Base-by-base conservation (phyloP, 345 rosid species). In the Clarkia xantiana region DNA sequence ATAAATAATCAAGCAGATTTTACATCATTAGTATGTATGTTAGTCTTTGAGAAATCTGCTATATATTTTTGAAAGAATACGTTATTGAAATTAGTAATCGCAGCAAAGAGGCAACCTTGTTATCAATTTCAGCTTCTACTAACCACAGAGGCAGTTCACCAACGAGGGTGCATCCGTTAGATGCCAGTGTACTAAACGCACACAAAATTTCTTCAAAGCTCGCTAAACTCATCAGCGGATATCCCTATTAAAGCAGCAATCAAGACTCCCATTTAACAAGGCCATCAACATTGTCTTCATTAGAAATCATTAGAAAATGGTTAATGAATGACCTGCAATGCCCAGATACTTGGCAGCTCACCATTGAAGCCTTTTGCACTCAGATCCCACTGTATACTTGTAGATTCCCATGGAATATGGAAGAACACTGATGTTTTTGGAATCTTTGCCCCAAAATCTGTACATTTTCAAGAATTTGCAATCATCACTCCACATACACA, bases 371-470 rank as follows among this genome's bases (percentile, higher is more conserved):
- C 94, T 63, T 79, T 86, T 9, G 62, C 45, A 3, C 53, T 61
- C 68, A 90, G 62, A 60, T 22, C 43, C 51, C 76, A 62, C 59
- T 77, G 76, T 54, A 79, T 53, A 53, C 75, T 60, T 14, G 70
- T 49, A 14, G 71, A 59, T 44, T 74, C 89, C 53, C 64, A 43
- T n/a, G 82, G 94, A 60, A 81, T 70, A 62, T 90, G 95, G 64
- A 81, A 59, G 58, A 69, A 73, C 55, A 86, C 63, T 61, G 88
- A 86, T 51, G 71, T 55, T 64, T 78, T 76, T 18, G 95, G 82
- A 53, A 83, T 67, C 77, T 75, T 86, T n/a, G 94, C 94, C 61
- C 94, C 94, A 14, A 81, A 86, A 76, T 72, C 97, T 90, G 62
- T n/a, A n/a, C 17, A 44, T 60, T 49, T 67, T n/a, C n/a, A n/a